Percentiles rank a stretch among this genome's conserved stretches.
Evolutionary conservation across 2,329 filamentous ascomycete species (phyloP).

Genomic region (Decorospora gaudefroyi): DNA sequence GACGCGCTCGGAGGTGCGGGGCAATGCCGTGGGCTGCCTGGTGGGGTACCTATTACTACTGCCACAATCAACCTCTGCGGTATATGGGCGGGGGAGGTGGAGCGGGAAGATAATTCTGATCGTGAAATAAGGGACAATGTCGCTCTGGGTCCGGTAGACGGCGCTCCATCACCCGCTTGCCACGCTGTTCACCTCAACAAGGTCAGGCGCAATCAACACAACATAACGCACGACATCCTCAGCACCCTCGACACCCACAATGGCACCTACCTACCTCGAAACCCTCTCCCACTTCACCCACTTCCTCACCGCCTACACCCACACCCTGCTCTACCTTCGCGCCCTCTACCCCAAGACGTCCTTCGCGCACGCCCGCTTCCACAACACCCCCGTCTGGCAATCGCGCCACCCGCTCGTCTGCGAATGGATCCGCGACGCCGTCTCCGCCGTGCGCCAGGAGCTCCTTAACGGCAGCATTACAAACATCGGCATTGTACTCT

Average conservation of each 20-base stretch:
- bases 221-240: constrained; percentile 11
- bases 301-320: constrained; percentile 81
- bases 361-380: constrained; percentile 78
- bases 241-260: constrained; percentile 20
- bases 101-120: too few species aligned
- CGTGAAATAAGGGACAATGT: neutral
- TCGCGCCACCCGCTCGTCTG: constrained; percentile 85
- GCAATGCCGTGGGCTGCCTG: constrained; percentile 25
- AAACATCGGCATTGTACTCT: constrained; percentile 62
- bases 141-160: too few species aligned
- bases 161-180: constrained; percentile 6
- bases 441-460: constrained; percentile 71
- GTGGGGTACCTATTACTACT: constrained; percentile 14
- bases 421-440: constrained; percentile 81
- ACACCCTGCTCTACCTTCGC: constrained; percentile 85
- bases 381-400: constrained; percentile 83
- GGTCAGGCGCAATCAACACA: constrained; percentile 6
- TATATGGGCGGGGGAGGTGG: too few species aligned
- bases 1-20: constrained; percentile 35
- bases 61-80: neutral
- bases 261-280: constrained; percentile 40
- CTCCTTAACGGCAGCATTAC: constrained; percentile 62
- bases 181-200: constrained; percentile 11
- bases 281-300: constrained; percentile 73
- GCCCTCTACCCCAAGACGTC: constrained; percentile 75